A percentile compares a stretch with the other conserved stretches of the same genome.
Evolutionary conservation across 441 rosid species (phyloP).

Genomic region (Melastoma candidum): DNA sequence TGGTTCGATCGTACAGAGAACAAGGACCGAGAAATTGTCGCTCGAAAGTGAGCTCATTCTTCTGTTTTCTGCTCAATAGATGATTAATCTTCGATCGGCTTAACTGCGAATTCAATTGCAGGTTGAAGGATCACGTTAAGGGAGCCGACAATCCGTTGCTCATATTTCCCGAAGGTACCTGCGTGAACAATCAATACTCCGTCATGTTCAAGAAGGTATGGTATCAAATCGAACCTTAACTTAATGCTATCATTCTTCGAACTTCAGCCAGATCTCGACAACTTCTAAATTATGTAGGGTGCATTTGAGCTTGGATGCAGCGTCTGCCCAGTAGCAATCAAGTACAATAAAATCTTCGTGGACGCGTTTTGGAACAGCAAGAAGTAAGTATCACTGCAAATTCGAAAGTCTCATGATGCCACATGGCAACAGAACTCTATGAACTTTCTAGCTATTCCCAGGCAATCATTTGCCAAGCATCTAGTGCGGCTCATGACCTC

Average conservation of each 20-base stretch:
- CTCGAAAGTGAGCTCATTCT: constrained; percentile 53
- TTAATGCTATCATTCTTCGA: too few relatives aligned
- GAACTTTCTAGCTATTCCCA: neutral
- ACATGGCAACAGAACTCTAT: too few relatives aligned
- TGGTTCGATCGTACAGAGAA: constrained; percentile 95
- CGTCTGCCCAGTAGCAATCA: constrained; percentile 89
- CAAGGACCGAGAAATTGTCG: constrained; percentile 92
- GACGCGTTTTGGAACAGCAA: constrained; percentile 99
- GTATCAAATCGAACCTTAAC: too few relatives aligned
- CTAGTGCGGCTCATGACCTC: constrained; percentile 17
- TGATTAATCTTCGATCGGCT: too few relatives aligned
- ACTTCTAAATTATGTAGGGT: constrained; percentile 43
- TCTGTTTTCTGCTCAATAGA: too few relatives aligned
- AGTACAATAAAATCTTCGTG: constrained; percentile 90
- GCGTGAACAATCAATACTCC: constrained; percentile 87
- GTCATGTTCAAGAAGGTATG: constrained; percentile 96
- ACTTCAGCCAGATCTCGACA: too few relatives aligned
- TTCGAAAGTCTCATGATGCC: too few relatives aligned
- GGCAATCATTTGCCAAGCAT: constrained; percentile 18
- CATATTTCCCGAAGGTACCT: constrained; percentile 96
- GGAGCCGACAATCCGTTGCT: constrained; percentile 94
- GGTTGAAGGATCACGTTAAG: constrained; percentile 83
- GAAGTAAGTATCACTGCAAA: constrained; percentile 40
- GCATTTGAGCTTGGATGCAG: constrained; percentile 94
- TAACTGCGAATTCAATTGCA: constrained; percentile 15